A percentile compares a stretch with the other conserved stretches of the same genome.
These are phyloP conservation scores for Aurantiochytrium sp. DNA, from an alignment of 108 stramenopile species.

Conservation along the genomic window DNA sequence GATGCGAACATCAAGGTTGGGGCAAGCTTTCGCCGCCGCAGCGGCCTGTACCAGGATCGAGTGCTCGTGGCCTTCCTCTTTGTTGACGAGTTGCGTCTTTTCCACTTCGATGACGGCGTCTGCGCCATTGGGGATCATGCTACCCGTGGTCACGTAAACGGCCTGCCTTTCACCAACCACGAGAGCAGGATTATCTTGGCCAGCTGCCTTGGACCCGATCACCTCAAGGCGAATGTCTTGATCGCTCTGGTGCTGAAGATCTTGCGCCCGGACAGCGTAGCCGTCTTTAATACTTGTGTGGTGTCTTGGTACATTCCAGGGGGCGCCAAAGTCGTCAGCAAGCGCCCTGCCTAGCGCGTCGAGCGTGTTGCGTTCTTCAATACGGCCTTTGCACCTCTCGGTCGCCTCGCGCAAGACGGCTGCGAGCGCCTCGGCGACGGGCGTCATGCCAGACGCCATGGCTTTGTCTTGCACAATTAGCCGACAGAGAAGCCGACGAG, in stretches of 20 bases:
- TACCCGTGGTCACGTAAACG: slow-evolving; percentile 52
- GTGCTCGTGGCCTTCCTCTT: no score
- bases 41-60: no score
- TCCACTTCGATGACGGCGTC: slow-evolving; percentile 45
- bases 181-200: not conserved
- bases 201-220: not conserved
- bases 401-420: no score
- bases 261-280: slow-evolving; percentile 40
- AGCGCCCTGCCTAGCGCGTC: not conserved
- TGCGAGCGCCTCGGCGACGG: no score
- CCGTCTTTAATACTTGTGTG: slow-evolving; percentile 52
- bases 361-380: no score
- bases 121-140: slow-evolving; percentile 37
- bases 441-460: no score
- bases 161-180: not conserved
- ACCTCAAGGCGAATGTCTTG: not conserved
- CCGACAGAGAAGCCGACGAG: no score
- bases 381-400: no score
- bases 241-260: not conserved
- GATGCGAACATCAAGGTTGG: slow-evolving; percentile 31
- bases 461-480: no score
- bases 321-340: slow-evolving; percentile 10
- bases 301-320: slow-evolving; percentile 25
- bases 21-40: no score
- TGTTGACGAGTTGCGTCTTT: not conserved